Base-by-base conservation (phyloP, 2,329 filamentous ascomycete species). In the Arachnomyces sp. region DNA sequence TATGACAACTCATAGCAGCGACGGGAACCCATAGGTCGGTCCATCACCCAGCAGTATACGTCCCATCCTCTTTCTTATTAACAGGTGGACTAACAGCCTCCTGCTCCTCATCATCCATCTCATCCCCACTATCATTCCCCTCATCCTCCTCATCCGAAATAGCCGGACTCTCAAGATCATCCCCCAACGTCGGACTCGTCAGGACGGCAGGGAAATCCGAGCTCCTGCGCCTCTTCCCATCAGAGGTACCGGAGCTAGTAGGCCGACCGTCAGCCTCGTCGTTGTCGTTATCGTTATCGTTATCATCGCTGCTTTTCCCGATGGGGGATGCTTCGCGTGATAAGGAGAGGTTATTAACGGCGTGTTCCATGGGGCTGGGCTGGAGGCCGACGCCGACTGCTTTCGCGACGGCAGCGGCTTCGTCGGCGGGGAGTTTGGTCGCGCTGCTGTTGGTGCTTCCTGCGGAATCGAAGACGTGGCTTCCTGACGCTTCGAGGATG, bases 401-500 rank as follows among this genome's bases (percentile, higher is more conserved):
- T 42, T 63, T 64, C 2, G 67, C 67, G 25, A 74, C 71, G 28
- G 65, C 66, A 34, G 66, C 66, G 52, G 72, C 73, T 50, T 68
- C 67, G 34, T 68, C 66, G 31, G 69, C 68, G 1, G 57, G 66
- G 42, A 57, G 60, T 51, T 55, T 63, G 18, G 64, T 62, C n/a
- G 66, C 59, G 14, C 63, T 65, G 43, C 63, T 72, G 31, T 70
- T 59, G 8, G 55, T 62, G 18, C 70, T 69, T 29, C 70, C 65
- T 28, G 63, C 64, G 7, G 60, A 59, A 46, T 76, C 70, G 35
- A 79, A 68, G 28, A 77, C 60, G 38, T 72, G 70, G 14, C 73
- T 68, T 9, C 71, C 71, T 28, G 59, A 57, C 8, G 55, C 50
- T 36, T 70, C 72, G 36, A 94, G 67, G 62, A 94, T 87, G 39